phyloP scores from a whole-genome alignment of 768 basidiomycete species.

The Leccinum ochraceum region DNA sequence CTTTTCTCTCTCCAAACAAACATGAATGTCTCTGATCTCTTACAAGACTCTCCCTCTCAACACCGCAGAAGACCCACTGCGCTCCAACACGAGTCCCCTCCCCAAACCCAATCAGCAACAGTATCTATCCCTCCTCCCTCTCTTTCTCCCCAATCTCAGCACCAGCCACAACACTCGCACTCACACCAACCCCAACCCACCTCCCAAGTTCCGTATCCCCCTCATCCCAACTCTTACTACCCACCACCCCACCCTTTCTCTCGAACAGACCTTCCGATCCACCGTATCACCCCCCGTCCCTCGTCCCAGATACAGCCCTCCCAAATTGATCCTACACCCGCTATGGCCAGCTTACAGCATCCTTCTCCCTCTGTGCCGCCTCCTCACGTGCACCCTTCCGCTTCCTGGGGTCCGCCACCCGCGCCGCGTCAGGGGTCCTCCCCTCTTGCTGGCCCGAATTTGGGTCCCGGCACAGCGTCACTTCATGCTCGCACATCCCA shows the following conservation, averaged over 20 bases:
- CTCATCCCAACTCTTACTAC: slow-evolving; percentile 27
- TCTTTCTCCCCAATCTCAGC: slow-evolving; percentile 35
- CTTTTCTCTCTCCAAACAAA: not conserved
- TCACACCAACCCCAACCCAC: slow-evolving; percentile 21
- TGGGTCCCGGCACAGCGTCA: slow-evolving; percentile 21
- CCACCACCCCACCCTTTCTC: slow-evolving; percentile 19
- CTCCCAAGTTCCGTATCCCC: slow-evolving; percentile 21
- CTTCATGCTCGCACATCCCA: slow-evolving; percentile 30
- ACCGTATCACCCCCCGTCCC: slow-evolving; percentile 35
- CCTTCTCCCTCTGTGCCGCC: slow-evolving; percentile 31
- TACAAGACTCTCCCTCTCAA: slow-evolving; percentile 71
- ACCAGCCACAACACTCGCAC: slow-evolving; percentile 26
- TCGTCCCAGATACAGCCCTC: slow-evolving; percentile 32
- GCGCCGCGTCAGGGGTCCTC: slow-evolving; percentile 35
- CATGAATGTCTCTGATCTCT: slow-evolving; percentile 71
- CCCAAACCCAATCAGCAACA: slow-evolving; percentile 30
- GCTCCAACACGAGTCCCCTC: slow-evolving; percentile 25
- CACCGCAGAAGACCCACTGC: slow-evolving; percentile 38
- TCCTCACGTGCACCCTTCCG: slow-evolving; percentile 33
- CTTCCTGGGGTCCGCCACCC: slow-evolving; percentile 34
- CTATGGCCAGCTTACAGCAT: slow-evolving; percentile 36
- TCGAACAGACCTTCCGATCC: slow-evolving; percentile 23
- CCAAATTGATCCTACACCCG: slow-evolving; percentile 30
- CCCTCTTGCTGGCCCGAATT: slow-evolving; percentile 27
- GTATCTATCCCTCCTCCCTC: slow-evolving; percentile 29